Evolutionary conservation across 345 rosid genomes (phyloP), one percentile per base, ranked within the genome.

Genomic region (Populus simonii): DNA sequence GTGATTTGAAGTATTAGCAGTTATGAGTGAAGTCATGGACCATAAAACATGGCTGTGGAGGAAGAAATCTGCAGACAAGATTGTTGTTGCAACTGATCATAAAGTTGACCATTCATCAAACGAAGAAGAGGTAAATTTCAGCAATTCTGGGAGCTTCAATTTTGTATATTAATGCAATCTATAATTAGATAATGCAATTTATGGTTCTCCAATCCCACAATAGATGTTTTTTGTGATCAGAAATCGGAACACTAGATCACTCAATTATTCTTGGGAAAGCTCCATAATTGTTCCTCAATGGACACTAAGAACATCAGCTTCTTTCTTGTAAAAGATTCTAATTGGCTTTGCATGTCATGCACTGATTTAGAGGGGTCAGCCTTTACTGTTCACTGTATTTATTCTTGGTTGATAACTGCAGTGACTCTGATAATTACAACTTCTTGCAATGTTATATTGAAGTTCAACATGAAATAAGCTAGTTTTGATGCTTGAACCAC

Each of bases 31-130:
- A 74, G 63, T 18, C 39, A 94, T 94, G 98, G 97, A 94, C 71
- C 87, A 88, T 38, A 94, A 88, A 78, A 71, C 90, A 33, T 91
- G 98, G 98, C 88, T 88, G 71, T 90, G 97, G 97, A 90, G 88
- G 89, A 94, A 93, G 87, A 93, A 86, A 86, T 85, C 95, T 10
- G 62, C 83, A 2, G 97, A 91, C 85, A 90, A 89, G 84, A 82
- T 75, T 66, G 73, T 85, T 71, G 80, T 68, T 65, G 77, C 87
- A 27, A 53, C 86, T 45, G 91, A 84, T n/a, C 65, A 11, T 16
- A 83, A 82, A 70, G 78, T 80, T 36, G 79, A 83, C 22, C 76
- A 72, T 29, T 79, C 86, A 12, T 68, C 75, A 12, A 85, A 88
- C 45, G 85, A 85, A 39, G 88, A 86, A 55, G 93, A 94, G 93